Evolutionary conservation across 805 yeast genomes (phyloP), one percentile per base, ranked within the genome.

Genomic region (Wickerhamiella lipophila): DNA sequence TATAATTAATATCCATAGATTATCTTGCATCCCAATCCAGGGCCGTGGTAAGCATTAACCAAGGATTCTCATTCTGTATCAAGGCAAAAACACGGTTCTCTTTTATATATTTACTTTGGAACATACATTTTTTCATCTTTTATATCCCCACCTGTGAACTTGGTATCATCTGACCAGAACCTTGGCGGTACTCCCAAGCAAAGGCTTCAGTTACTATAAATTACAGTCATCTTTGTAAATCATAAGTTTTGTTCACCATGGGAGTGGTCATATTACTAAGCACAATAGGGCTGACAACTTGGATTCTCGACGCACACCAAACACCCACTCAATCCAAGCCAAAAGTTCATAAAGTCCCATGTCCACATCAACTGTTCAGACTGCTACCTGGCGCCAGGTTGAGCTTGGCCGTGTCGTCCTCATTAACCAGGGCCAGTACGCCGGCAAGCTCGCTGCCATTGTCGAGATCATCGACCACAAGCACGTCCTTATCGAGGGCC

Each of bases 401-500:
- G 96, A 89, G 80, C 84, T 88, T 70, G 98, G 98, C 73, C 95
- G 99, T 78, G 84, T 92, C 70, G 95, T 88, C 72, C 82, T 89
- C 69, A 70, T 89, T 70, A 78, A 79, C 81, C 77, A 81, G 73
- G 84, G 85, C 67, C 68, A 71, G 57, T 66, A 65, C 64, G 71
- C 79, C 58, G 83, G 83, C 64, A 84, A 86, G 75, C 80, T 92
- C 69, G 99, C 97, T 67, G 76, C 95, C 70, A 81, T 92, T 67
- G 97, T 88, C 68, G 98, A 92, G 79, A 85, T 92, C 77, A 84
- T 92, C 69, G 97, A 92, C 80, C 96, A 92, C 80, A 88, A 86
- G 81, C 84, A 96, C 77, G 97, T 80, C 67, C 83, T 92, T 69
- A 73, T 92, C 67, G 98, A 92, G 71, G 98, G 98, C 73, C 97